Evolutionary conservation across 2,329 filamentous ascomycete genomes (phyloP).

Genomic region (Decorospora gaudefroyi): DNA sequence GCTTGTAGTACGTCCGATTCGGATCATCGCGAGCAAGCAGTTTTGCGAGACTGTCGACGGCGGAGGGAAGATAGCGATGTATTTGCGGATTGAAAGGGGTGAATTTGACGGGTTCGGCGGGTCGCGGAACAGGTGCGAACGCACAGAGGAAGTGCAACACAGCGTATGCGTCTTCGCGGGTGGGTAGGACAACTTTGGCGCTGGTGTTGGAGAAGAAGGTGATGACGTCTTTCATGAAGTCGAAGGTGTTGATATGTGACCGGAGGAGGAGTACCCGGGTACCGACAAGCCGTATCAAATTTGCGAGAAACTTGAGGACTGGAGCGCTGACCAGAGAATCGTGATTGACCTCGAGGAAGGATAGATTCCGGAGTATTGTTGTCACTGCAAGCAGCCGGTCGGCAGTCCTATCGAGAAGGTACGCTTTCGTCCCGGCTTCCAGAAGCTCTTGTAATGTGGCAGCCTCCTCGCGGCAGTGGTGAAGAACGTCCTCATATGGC

Average conservation of each 20-base stretch:
- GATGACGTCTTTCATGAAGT: conserved; percentile 96
- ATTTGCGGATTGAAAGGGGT: conserved; percentile 76
- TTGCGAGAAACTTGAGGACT: conserved; percentile 82
- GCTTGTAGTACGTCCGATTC: conserved; percentile 81
- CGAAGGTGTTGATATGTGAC: conserved; percentile 80
- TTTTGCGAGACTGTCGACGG: conserved; percentile 89
- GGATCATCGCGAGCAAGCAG: conserved; percentile 90
- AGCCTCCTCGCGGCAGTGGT: conserved; percentile 75
- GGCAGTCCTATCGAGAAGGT: conserved; percentile 83
- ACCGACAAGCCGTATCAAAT: conserved; percentile 82
- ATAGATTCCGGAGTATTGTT: conserved; percentile 89
- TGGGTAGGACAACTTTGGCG: conserved; percentile 76
- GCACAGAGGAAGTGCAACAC: conserved; percentile 86
- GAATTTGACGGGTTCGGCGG: conserved; percentile 69
- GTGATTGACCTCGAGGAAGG: conserved; percentile 82
- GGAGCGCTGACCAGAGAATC: conserved; percentile 71
- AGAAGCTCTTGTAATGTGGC: conserved; percentile 72
- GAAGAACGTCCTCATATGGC: conserved; percentile 84
- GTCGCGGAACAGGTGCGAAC: conserved; percentile 80
- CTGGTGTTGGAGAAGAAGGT: conserved; percentile 88
- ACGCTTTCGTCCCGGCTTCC: conserved; percentile 73
- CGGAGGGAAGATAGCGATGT: conserved; percentile 86
- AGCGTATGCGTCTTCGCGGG: conserved; percentile 83
- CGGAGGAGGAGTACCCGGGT: conserved; percentile 86
- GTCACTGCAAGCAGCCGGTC: conserved; percentile 89